Evolutionary conservation across 2,329 filamentous ascomycete species (phyloP), one percentile per base, ranked within the genome.

Genomic region (Paecilomyces niveus): DNA sequence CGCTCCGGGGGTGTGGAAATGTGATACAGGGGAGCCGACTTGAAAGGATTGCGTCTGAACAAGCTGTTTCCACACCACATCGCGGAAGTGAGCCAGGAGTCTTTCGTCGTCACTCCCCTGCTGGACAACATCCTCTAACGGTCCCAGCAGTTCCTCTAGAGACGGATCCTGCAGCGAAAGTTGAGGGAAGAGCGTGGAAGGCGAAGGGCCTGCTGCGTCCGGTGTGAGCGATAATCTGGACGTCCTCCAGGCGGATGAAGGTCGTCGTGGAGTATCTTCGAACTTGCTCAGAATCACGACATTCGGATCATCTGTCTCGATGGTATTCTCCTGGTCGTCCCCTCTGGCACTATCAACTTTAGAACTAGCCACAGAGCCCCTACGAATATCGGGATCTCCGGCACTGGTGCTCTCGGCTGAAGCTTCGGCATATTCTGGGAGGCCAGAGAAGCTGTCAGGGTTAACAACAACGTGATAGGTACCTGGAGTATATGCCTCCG

Each of bases 401-500:
- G 64, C 64, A 58, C 60, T 68, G 50, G 64, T 65, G 58, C 63
- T 67, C 21, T 75, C 70, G 7, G 61, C 59, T 26, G 57, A 24
- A 29, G 73, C 71, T 32, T 74, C 72, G 61, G 70, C 72, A 65
- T 83, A 83, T 63, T 84, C 81, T 3, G 81, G 79, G 8, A 81
- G 68, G 31, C 76, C 71, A 26, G 74, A 72, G 64, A 85, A 85
- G 67, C 80, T 84, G 15, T 78, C 75, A 4, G 79, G 81, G 49
- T 82, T 81, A 57, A 80, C 77, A 21, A 85, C 72, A 21, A 85
- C 80, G 65, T 80, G 76, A 66, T 80, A 85, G 1, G 81, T 83
- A 15, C 83, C 83, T 1, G 83, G 82, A 33, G 69, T 71, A 39
- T 74, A 74, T 7, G 70, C 71, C 55, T 80, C 76, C 15, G 83